Evolutionary conservation across 768 basidiomycete species (phyloP).

Genomic region (Candolleomyces eurysporus): DNA sequence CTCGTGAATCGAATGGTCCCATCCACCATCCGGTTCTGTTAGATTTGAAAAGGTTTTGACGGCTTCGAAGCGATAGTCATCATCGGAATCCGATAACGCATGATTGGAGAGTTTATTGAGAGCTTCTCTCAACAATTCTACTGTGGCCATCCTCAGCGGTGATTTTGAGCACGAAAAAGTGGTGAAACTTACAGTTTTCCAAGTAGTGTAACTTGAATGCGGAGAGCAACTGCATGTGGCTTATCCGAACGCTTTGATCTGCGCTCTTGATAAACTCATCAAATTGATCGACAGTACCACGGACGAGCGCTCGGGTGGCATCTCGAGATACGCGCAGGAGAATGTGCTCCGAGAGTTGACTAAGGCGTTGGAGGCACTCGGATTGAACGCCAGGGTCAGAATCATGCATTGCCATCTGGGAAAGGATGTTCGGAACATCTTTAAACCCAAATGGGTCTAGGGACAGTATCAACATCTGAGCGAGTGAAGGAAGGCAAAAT

Average conservation of each 20-base stretch:
- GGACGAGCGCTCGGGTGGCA: not conserved
- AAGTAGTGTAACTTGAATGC: not conserved
- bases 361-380: not conserved
- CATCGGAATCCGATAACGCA: not conserved
- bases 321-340: not conserved
- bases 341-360: no score
- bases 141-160: no score
- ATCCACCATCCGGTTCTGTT: not conserved
- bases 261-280: no score
- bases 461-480: not conserved
- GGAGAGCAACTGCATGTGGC: not conserved
- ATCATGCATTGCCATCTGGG: not conserved
- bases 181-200: not conserved
- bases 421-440: not conserved
- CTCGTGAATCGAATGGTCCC: not conserved
- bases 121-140: not conserved
- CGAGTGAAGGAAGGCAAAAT: no score
- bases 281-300: no score
- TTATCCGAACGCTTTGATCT: not conserved
- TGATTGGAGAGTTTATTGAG: not conserved
- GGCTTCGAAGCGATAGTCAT: not conserved
- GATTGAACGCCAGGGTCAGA: not conserved
- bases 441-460: not conserved
- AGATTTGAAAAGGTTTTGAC: not conserved
- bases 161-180: no score